Base-by-base conservation (phyloP, 768 basidiomycete species). In the Kwoniella dejecticola region DNA sequence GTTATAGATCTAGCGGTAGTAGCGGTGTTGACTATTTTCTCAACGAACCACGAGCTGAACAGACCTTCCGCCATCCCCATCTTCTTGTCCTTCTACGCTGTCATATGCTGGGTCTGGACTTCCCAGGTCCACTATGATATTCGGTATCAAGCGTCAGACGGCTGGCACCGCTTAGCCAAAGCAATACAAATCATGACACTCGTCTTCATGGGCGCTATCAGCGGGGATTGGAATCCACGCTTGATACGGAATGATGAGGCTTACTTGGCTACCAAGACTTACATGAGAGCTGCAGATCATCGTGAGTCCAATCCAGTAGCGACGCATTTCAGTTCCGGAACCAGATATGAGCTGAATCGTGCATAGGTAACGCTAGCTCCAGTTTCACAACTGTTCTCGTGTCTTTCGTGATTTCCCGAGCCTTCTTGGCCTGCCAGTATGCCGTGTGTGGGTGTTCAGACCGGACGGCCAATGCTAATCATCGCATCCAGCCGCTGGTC, bases 1-100 rank as follows among this genome's bases (percentile, higher is more conserved):
- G n/a, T n/a, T 63, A 30, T 31, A 74, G 72, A 74, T 54, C 57
- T 74, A 13, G 70, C 66, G 0, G 70, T 74, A 13, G 72, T 74
- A 41, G 72, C 72, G 21, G 72, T 74, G 38, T 52, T 74, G 27
- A 65, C 66, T 0, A 57, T 69, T 12, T 71, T 74, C 52, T 66
- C 68, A 2, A 52, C 41, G 21, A 68, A 60, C 6, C 62, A 67
- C 52, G 70, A 71, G 41, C 53, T 71, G 17, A 30, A 54, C 40
- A 24, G 45, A 29, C 67, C 67, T n/a, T 31, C 27, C 26, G 60
- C 63, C 7, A 74, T 74, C 31, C 62, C 63, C 4, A 50, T 66
- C 41, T 74, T 71, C 59, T 53, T 73, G 30, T 70, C 69, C 5
- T 70, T 67, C 52, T 74, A 68, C 54, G 47, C 55, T 27, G 64